phyloP scores from a whole-genome alignment of 257 asterid genomes.

The Solanum paucissectum region DNA sequence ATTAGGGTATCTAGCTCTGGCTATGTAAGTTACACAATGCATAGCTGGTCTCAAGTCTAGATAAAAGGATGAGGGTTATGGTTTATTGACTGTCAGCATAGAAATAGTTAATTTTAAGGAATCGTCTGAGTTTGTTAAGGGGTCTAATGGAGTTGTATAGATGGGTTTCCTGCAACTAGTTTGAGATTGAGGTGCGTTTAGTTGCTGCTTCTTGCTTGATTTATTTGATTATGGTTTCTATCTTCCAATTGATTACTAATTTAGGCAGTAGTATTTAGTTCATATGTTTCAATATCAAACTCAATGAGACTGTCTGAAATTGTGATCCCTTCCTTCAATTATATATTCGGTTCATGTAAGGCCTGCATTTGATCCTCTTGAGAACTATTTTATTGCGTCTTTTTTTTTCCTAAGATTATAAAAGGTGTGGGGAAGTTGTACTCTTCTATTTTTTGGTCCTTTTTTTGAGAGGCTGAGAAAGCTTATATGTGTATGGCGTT shows the following conservation, averaged over 20 bases:
- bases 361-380: neutral
- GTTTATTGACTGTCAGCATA: neutral
- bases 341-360: neutral
- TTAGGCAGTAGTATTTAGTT: neutral
- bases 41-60: neutral
- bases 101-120: neutral
- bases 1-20: neutral
- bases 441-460: neutral
- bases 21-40: neutral
- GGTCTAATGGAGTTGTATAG: neutral
- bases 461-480: neutral
- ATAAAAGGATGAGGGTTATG: neutral
- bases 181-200: neutral
- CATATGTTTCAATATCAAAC: neutral
- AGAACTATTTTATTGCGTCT: neutral
- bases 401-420: neutral
- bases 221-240: neutral
- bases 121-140: neutral
- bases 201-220: neutral
- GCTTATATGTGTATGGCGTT: neutral
- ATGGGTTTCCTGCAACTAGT: neutral
- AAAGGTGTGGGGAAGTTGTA: neutral
- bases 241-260: neutral
- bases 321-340: neutral
- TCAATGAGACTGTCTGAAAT: neutral